phyloP scores from a whole-genome alignment of 2,329 filamentous ascomycete species.

The Thelonectria blattea region DNA sequence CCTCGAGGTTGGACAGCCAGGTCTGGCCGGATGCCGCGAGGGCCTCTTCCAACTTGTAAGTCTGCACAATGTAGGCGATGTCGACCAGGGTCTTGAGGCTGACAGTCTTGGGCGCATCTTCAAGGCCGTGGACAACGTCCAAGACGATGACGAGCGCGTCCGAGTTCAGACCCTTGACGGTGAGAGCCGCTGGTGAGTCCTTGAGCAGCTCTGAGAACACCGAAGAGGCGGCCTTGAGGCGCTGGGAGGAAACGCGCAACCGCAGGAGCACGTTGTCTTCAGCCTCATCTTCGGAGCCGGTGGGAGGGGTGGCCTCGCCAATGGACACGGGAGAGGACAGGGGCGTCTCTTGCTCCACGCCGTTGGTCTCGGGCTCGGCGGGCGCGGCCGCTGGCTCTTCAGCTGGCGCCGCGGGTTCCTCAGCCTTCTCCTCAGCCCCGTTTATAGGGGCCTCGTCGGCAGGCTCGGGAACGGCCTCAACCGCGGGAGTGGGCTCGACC shows the following conservation, averaged over 20 bases:
- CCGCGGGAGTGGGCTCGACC: not conserved
- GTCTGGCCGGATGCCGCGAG: not conserved
- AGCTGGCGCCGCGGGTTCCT: not conserved
- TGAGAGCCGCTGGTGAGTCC: not conserved
- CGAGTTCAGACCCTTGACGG: conserved; percentile 6
- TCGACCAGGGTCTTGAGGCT: not conserved
- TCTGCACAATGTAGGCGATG: conserved; percentile 14
- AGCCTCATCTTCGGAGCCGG: not conserved
- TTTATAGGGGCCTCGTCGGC: not conserved
- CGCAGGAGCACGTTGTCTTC: not conserved
- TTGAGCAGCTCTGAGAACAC: not conserved
- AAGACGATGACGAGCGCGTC: not conserved
- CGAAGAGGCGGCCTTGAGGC: not conserved
- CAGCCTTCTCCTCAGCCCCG: not conserved
- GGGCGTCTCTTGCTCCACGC: not conserved
- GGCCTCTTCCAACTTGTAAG: conserved; percentile 14
- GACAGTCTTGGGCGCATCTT: fast-evolving
- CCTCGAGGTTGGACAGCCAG: conserved; percentile 6
- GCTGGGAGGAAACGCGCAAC: conserved; percentile 2
- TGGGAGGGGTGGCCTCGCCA: not conserved
- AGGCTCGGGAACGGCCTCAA: not conserved
- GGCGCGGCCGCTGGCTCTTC: too few species aligned
- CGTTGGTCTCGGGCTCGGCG: not conserved
- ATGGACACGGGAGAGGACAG: not conserved
- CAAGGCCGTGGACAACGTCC: conserved; percentile 2